Evolutionary conservation across 2,329 filamentous ascomycete genomes (phyloP).

Genomic region (Penicillium polonicum): DNA sequence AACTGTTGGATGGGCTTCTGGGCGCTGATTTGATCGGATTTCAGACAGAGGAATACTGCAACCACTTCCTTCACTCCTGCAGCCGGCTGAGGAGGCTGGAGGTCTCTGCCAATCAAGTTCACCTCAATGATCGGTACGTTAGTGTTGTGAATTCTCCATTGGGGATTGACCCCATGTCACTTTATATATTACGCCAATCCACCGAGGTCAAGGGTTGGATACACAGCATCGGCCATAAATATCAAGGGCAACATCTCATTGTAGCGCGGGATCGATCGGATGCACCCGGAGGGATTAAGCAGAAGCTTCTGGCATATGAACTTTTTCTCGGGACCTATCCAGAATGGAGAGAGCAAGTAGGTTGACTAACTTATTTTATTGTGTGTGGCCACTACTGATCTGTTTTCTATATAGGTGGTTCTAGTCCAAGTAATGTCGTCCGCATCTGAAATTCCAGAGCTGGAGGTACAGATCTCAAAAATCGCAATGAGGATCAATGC

Average conservation of each 20-base stretch:
- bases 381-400: conserved; percentile 4
- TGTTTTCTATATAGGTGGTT: conserved; percentile 58
- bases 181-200: conserved; percentile 67
- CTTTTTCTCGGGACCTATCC: conserved; percentile 89
- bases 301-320: conserved; percentile 88
- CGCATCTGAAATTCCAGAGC: conserved; percentile 76
- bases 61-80: conserved; percentile 93
- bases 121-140: conserved; percentile 84
- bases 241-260: conserved; percentile 82
- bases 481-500: conserved; percentile 93
- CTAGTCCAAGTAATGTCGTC: conserved; percentile 91
- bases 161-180: conserved; percentile 76
- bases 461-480: conserved; percentile 83
- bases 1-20: conserved; percentile 85
- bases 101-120: conserved; percentile 78
- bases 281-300: conserved; percentile 82
- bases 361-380: conserved; percentile 2
- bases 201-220: conserved; percentile 75
- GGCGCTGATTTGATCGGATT: conserved; percentile 89
- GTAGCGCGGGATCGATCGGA: conserved; percentile 93
- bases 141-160: conserved; percentile 79
- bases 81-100: conserved; percentile 82
- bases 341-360: conserved; percentile 72
- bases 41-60: conserved; percentile 86
- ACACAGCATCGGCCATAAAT: conserved; percentile 72